Conservation (phyloP, 371 early-diverging fungal species). For the Basidiobolus meristosporus region DNA sequence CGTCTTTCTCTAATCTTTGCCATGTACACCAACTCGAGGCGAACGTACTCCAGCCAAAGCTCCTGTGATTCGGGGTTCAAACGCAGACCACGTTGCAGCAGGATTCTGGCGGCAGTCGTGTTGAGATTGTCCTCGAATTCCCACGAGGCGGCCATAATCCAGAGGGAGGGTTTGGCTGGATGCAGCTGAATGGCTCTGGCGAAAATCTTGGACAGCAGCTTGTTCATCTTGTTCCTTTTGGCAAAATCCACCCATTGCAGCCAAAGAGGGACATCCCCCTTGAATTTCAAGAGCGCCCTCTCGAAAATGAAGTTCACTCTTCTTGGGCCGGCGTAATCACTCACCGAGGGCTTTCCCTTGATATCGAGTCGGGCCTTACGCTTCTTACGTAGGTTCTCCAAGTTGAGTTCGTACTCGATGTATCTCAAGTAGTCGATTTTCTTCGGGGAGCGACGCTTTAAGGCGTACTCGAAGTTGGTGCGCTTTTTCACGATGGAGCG, state of each 20-base stretch:
- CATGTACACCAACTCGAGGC: conserved; percentile 72
- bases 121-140: conserved; percentile 72
- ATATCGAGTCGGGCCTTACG: conserved; percentile 45
- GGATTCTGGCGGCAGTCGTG: conserved; percentile 49
- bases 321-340: conserved; percentile 39
- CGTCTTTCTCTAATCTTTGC: conserved; percentile 71
- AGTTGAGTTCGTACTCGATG: conserved; percentile 84
- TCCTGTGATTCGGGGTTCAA: conserved; percentile 43
- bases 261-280: conserved; percentile 72
- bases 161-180: conserved; percentile 57
- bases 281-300: conserved; percentile 59
- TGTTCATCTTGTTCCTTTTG: conserved; percentile 12
- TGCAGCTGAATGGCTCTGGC: conserved; percentile 68
- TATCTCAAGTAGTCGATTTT: conserved; percentile 71
- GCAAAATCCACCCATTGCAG: conserved; percentile 76
- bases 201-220: conserved; percentile 2
- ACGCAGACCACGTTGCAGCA: conserved; percentile 77
- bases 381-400: conserved; percentile 66
- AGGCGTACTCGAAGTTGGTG: conserved; percentile 68
- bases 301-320: conserved; percentile 63
- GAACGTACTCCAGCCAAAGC: conserved; percentile 86
- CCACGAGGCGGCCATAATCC: conserved; percentile 82
- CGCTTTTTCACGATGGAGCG: conserved; percentile 74
- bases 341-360: conserved; percentile 12
- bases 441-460: conserved; percentile 52